Evolutionary conservation across 1,284 basidiomycete species (phyloP).

Genomic region (Mycena sp.): DNA sequence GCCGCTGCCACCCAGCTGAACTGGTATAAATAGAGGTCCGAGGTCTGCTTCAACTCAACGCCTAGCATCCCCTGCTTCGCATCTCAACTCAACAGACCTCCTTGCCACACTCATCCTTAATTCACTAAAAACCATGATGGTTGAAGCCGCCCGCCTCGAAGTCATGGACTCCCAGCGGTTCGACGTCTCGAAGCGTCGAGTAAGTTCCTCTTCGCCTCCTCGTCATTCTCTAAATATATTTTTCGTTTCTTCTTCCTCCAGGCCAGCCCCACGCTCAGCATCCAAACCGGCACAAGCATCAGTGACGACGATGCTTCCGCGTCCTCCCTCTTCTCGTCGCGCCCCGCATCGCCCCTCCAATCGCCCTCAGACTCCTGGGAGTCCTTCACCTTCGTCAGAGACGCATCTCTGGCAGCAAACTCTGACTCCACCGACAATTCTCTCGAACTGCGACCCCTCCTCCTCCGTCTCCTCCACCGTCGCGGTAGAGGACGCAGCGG

Average conservation of each 20-base stretch:
- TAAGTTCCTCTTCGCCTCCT: constrained; percentile 28
- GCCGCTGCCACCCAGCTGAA: constrained; percentile 4
- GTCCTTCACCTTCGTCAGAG: not conserved
- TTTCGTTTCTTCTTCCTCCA: not conserved
- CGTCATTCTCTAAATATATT: not conserved
- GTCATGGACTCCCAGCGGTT: constrained; percentile 43
- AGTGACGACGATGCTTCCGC: not conserved
- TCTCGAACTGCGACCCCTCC: too few species aligned
- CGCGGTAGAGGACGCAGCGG: constrained; percentile 17
- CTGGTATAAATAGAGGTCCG: constrained; percentile 13
- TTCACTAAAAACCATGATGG: constrained; percentile 12
- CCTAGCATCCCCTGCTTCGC: not conserved
- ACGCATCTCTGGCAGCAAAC: not conserved
- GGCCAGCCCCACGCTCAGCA: constrained; percentile 16
- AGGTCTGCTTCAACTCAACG: not conserved
- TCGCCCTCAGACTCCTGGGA: constrained; percentile 4
- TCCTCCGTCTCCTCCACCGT: not conserved
- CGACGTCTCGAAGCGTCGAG: constrained; percentile 36
- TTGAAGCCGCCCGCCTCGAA: constrained; percentile 29
- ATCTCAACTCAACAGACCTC: not conserved
- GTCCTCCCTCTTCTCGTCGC: not conserved
- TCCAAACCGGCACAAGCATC: constrained; percentile 17
- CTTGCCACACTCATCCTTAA: not conserved
- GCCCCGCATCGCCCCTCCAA: not conserved
- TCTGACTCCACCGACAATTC: constrained; percentile 11